Evolutionary conservation across 2,329 filamentous ascomycete genomes (phyloP).

Genomic region (Pseudocercospora vitis): DNA sequence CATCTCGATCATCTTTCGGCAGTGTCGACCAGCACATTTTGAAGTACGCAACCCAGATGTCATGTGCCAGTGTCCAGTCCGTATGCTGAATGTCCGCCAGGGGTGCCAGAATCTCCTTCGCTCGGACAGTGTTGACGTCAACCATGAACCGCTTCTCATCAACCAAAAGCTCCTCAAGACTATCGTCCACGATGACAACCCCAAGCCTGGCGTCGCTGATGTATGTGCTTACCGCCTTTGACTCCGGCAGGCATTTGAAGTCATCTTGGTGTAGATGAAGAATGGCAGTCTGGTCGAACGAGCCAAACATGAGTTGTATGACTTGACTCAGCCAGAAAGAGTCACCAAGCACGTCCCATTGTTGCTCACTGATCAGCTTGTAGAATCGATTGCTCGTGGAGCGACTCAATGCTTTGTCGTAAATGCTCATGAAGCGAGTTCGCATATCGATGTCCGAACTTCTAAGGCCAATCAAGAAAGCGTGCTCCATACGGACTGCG

Average conservation of each 20-base stretch:
- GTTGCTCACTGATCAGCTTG: constrained; percentile 87
- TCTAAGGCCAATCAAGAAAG: constrained; percentile 91
- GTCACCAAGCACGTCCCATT: constrained; percentile 93
- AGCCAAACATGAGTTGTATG: constrained; percentile 86
- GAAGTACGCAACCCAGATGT: constrained; percentile 89
- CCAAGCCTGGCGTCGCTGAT: constrained; percentile 64
- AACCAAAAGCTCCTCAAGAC: constrained; percentile 75
- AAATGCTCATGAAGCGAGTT: constrained; percentile 93
- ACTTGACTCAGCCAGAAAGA: constrained; percentile 98
- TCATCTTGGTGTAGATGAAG: constrained; percentile 81
- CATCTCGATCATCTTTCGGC: constrained; percentile 80
- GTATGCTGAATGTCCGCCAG: constrained; percentile 89
- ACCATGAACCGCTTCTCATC: constrained; percentile 79
- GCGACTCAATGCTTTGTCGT: constrained; percentile 91
- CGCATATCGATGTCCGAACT: constrained; percentile 95
- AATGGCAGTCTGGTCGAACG: constrained; percentile 78
- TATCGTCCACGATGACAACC: constrained; percentile 74
- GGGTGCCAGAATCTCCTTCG: constrained; percentile 85
- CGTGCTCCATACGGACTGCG: constrained; percentile 95
- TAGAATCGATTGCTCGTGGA: constrained; percentile 83
- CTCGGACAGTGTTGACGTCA: constrained; percentile 81
- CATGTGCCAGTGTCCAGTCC: constrained; percentile 76
- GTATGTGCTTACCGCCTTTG: constrained; percentile 71
- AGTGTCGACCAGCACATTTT: constrained; percentile 91
- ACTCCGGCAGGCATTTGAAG: constrained; percentile 73